Conservation (phyloP, 257 asterid species). For the Coffea eugenioides region DNA sequence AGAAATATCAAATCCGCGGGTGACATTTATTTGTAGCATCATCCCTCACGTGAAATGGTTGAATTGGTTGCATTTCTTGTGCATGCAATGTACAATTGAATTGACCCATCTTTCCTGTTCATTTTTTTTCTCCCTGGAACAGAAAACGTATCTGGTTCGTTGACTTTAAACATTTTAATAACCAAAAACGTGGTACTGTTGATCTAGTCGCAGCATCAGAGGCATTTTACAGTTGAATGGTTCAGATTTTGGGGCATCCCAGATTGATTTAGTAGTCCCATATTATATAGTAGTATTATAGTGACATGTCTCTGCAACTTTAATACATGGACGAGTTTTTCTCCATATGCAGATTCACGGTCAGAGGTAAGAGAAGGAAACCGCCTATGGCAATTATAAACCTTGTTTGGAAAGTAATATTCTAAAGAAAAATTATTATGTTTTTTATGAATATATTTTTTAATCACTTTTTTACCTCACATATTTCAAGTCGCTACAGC, state of each 20-base stretch:
- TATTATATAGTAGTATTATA: too few relatives aligned
- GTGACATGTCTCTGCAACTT: too few relatives aligned
- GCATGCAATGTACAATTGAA: not conserved
- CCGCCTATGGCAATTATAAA: not conserved
- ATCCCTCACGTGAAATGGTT: conserved; percentile 13
- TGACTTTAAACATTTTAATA: not conserved
- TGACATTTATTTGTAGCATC: not conserved
- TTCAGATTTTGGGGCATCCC: conserved; percentile 8
- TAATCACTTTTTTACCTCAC: too few relatives aligned
- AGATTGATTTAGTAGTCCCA: too few relatives aligned
- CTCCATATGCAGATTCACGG: not conserved
- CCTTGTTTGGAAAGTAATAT: too few relatives aligned
- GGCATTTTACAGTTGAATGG: conserved; percentile 19
- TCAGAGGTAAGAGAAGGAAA: not conserved
- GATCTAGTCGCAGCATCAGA: conserved; percentile 12
- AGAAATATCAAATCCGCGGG: not conserved
- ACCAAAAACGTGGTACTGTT: not conserved
- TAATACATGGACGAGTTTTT: not conserved
- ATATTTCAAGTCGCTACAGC: too few relatives aligned
- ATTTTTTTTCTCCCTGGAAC: not conserved
- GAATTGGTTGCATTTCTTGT: not conserved
- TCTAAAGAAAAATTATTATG: too few relatives aligned
- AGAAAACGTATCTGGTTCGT: not conserved
- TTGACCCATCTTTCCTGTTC: conserved; percentile 1
- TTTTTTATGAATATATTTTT: too few relatives aligned